Percentiles rank a stretch among this genome's conserved stretches.
Conservation (phyloP, 179 eudicot genomes). For the Dionaea muscipula region DNA sequence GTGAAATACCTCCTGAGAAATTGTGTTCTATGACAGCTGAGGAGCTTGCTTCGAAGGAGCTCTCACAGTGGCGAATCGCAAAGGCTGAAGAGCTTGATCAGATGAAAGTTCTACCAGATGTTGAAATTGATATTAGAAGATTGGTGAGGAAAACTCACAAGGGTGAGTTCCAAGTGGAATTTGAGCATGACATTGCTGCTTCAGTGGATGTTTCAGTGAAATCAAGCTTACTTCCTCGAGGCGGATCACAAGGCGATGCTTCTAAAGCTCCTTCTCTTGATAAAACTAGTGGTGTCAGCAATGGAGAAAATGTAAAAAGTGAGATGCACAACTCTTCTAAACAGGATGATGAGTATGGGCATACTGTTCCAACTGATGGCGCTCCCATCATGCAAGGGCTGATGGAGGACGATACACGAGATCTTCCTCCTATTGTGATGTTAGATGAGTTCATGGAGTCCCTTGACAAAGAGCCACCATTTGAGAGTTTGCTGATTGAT, state of each 20-base stretch:
- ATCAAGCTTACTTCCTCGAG: conserved; percentile 19
- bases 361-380: conserved; percentile 70
- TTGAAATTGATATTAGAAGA: conserved; percentile 64
- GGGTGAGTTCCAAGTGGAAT: conserved; percentile 85
- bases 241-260: conserved; percentile 17
- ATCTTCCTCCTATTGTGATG: conserved; percentile 90
- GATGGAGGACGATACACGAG: conserved; percentile 74
- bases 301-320: conserved; percentile 14
- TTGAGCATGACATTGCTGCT: conserved; percentile 48
- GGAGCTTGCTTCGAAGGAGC: conserved; percentile 95
- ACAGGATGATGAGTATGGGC: conserved; percentile 30
- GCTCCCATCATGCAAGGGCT: conserved; percentile 82
- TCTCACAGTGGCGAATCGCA: conserved; percentile 90
- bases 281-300: conserved; percentile 18
- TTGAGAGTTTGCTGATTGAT: conserved; percentile 52
- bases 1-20: conserved; percentile 65
- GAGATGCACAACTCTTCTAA: conserved; percentile 21
- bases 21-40: conserved; percentile 91
- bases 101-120: conserved; percentile 75
- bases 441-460: conserved; percentile 95
- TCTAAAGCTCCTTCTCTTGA: conserved; percentile 12
- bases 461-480: conserved; percentile 84
- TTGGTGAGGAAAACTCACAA: conserved; percentile 96
- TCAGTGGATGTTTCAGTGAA: conserved; percentile 43
- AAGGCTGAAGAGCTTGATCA: conserved; percentile 79